A percentile compares a stretch with the other conserved stretches of the same genome.
These are phyloP conservation scores for Alternaria conjuncta DNA, from an alignment of 2,329 filamentous ascomycete species.

Conservation along the genomic window DNA sequence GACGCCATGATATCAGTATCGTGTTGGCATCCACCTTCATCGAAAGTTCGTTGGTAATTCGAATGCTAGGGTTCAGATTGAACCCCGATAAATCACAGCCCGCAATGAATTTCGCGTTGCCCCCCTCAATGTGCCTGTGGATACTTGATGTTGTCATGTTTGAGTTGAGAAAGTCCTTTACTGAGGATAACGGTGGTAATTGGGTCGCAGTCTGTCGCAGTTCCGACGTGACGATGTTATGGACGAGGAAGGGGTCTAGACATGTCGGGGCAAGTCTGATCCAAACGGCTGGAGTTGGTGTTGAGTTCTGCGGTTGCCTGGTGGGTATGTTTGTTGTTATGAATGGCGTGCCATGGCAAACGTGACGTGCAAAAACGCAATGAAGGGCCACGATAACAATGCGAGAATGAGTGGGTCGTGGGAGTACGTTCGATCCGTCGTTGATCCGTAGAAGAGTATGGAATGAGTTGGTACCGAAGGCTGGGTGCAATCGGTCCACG, in stretches of 20 bases:
- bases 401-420: background rate
- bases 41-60: constrained; percentile 8
- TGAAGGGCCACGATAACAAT: background rate
- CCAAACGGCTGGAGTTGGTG: background rate
- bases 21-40: constrained; percentile 13
- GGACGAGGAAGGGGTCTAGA: background rate
- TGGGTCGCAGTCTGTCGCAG: background rate
- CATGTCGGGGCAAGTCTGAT: background rate
- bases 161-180: background rate
- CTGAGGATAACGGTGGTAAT: background rate
- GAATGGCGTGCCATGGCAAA: background rate
- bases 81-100: constrained; percentile 6
- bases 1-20: constrained; percentile 9
- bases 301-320: background rate
- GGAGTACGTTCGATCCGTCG: background rate
- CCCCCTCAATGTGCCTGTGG: constrained; percentile 8
- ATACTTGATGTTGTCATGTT: background rate
- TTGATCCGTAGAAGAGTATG: background rate
- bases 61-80: background rate
- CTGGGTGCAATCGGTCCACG: background rate
- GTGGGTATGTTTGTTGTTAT: background rate
- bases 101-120: constrained; percentile 1
- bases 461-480: background rate
- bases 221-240: background rate
- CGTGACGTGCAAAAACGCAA: background rate